Evolutionary conservation across 345 rosid species (phyloP).

Genomic region (Raphanus sativus): DNA sequence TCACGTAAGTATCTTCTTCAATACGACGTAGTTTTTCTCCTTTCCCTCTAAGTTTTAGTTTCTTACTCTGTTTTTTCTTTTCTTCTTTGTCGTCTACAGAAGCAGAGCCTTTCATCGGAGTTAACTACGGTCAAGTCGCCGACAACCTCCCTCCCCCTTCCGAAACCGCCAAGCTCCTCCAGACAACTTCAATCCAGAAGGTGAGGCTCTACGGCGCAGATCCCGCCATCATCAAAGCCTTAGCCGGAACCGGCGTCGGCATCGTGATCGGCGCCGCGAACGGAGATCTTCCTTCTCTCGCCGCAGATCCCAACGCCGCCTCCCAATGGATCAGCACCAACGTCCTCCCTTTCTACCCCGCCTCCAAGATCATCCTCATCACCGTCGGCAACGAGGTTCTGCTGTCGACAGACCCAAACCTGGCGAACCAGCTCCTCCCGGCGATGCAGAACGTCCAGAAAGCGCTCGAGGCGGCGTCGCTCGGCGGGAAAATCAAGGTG

Average conservation of each 20-base stretch:
- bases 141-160: conserved; percentile 89
- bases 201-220: conserved; percentile 82
- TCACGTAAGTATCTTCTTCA: conserved; percentile 47
- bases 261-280: conserved; percentile 75
- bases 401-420: conserved; percentile 58
- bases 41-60: not conserved
- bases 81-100: conserved; percentile 35
- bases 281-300: conserved; percentile 76
- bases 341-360: conserved; percentile 76
- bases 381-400: conserved; percentile 93
- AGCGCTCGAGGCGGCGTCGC: conserved; percentile 65
- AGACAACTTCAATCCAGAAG: conserved; percentile 67
- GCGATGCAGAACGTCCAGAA: conserved; percentile 79
- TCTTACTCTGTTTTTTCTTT: conserved; percentile 1
- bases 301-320: conserved; percentile 78
- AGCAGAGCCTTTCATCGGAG: conserved; percentile 73
- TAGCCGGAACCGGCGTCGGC: conserved; percentile 77
- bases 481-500: conserved; percentile 79
- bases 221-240: conserved; percentile 70
- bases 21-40: conserved; percentile 5
- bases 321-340: conserved; percentile 71
- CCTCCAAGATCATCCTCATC: conserved; percentile 76
- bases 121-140: conserved; percentile 87
- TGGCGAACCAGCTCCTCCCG: conserved; percentile 76
- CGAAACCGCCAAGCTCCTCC: conserved; percentile 78